Base-by-base conservation (phyloP, 768 basidiomycete genomes). In the Suillus alpinus region DNA sequence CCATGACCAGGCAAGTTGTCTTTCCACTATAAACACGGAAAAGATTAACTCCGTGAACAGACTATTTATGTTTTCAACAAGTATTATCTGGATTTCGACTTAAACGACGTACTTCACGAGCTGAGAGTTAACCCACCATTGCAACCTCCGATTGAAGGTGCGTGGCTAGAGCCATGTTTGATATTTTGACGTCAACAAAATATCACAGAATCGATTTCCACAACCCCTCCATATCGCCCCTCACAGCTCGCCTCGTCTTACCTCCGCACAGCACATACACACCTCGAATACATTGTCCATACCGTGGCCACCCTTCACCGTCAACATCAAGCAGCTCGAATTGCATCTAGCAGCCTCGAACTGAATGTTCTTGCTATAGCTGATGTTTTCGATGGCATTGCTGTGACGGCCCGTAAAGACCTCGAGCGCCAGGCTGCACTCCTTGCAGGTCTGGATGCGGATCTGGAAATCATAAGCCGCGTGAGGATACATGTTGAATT, bases 1-100 rank as follows among this genome's bases (percentile, higher is more conserved):
- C 23, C 84, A 86, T 67, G 89, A 90, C 73, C 90, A 92, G 81
- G 91, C 91, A 55, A 56, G 80, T 71, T 39, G 6, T 46, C n/a
- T 20, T 50, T 20, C 41, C 26, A 36, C 41, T 20, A 14, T 39
- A 50, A 13, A 18, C 4, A 2, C 26, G 16, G 56, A 16, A 43
- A 52, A 60, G 16, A 52, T 67, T 50, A 59, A 57, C 78, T 14
- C 23, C n/a, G 29, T 41, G 23, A 16, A 44, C 29, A 84, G 92
- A 80, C 85, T 7, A 88, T 94, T 62, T 94, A 84, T 67, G 89
- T 94, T 6, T 94, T 91, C 75, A 94, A 93, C 75, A 92, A 91
- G 68, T 78, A 83, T 67, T 90, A 89, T 67, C 81, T 94, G 40
- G 90, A 91, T 63, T 78, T 85, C 47, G 85, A 88, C 55, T 59